phyloP scores from a whole-genome alignment of 768 basidiomycete genomes.

The Phylloporus sp. region DNA sequence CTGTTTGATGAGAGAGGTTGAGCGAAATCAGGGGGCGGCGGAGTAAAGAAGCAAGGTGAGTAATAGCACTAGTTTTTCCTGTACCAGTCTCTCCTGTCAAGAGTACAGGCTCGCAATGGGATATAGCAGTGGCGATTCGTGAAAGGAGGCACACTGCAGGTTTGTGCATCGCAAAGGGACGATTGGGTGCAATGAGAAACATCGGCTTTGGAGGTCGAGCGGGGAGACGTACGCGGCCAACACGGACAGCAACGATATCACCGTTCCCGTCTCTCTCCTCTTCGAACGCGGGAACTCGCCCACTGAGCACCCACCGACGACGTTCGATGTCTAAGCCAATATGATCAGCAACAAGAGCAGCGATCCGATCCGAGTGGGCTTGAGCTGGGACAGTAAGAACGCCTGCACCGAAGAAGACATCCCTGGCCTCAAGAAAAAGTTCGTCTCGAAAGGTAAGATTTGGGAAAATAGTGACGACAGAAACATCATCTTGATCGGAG shows the following conservation, averaged over 20 bases:
- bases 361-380: constrained; percentile 45
- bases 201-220: constrained; percentile 38
- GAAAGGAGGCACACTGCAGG: constrained; percentile 78
- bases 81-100: constrained; percentile 99
- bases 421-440: constrained; percentile 81
- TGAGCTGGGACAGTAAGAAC: constrained; percentile 48
- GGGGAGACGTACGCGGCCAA: constrained; percentile 59
- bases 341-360: constrained; percentile 50
- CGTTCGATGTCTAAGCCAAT: constrained; percentile 68
- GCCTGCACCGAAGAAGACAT: constrained; percentile 84
- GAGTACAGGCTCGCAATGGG: constrained; percentile 75
- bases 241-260: constrained; percentile 46
- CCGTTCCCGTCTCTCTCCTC: constrained; percentile 67
- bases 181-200: constrained; percentile 30
- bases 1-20: constrained; percentile 94
- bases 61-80: constrained; percentile 91
- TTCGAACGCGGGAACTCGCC: constrained; percentile 61
- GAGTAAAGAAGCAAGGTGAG: constrained; percentile 79
- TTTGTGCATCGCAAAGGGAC: constrained; percentile 85
- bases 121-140: constrained; percentile 68
- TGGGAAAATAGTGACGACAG: constrained; percentile 49
- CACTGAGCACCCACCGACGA: constrained; percentile 61
- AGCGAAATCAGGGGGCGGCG: constrained; percentile 75
- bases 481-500: constrained; percentile 20
- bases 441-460: constrained; percentile 81